Conservation (phyloP, 225 moss, liverwort and hornwort genomes). For the Physcomitrium patens region DNA sequence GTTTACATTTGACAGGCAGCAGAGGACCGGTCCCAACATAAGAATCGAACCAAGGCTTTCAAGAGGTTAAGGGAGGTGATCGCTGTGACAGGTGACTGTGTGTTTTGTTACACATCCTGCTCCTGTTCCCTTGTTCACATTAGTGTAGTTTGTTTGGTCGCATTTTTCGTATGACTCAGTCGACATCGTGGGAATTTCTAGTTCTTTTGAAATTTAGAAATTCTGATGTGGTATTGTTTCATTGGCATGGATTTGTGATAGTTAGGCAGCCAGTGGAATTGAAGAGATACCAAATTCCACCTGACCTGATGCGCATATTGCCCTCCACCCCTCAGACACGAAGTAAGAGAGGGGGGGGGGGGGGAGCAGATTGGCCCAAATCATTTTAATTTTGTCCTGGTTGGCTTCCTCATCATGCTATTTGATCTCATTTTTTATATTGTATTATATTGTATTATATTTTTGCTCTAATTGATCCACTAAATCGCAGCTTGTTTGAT, state of each 20-base stretch:
- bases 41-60: slow-evolving; percentile 79
- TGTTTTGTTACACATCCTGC: not conserved
- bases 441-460: too few species aligned
- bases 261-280: slow-evolving; percentile 83
- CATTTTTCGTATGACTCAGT: not conserved
- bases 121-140: not conserved
- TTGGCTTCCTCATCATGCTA: slow-evolving; percentile 29
- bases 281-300: slow-evolving; percentile 67
- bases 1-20: slow-evolving; percentile 56
- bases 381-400: slow-evolving; percentile 77
- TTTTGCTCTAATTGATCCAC: too few species aligned
- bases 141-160: not conserved
- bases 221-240: slow-evolving; percentile 24
- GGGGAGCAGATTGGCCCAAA: slow-evolving; percentile 82
- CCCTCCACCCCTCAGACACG: slow-evolving; percentile 57
- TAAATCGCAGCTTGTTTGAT: too few species aligned
- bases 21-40: slow-evolving; percentile 93
- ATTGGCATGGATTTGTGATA: slow-evolving; percentile 38
- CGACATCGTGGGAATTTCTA: not conserved
- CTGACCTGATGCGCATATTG: slow-evolving; percentile 75
- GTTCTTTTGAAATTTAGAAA: not conserved
- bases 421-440: not conserved
- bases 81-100: slow-evolving; percentile 72
- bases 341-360: slow-evolving; percentile 60
- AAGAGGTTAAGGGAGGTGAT: slow-evolving; percentile 83